These are phyloP conservation scores for Alliaria petiolata DNA, from an alignment of 345 rosid genomes.

Conservation along the genomic window DNA sequence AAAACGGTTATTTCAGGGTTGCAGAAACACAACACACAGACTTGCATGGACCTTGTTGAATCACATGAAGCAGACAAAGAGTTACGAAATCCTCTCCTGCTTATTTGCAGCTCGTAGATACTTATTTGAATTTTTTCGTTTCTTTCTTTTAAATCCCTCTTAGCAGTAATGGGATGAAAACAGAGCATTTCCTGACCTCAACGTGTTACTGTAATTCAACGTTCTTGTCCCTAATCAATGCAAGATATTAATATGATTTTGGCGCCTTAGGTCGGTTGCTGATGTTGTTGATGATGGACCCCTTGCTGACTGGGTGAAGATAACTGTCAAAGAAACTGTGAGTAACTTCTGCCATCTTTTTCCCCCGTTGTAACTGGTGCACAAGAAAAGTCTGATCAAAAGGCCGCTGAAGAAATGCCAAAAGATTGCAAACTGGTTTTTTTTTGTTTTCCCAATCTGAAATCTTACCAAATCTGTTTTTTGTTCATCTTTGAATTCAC, in stretches of 20 bases:
- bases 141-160: background rate
- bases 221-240: background rate
- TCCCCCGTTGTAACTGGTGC: background rate
- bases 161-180: background rate
- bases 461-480: conserved; percentile 24
- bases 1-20: conserved; percentile 44
- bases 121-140: background rate
- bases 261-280: conserved; percentile 38
- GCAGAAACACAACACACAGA: conserved; percentile 45
- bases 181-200: background rate
- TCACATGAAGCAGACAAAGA: conserved; percentile 46
- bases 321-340: conserved; percentile 73
- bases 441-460: conserved; percentile 8
- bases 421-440: background rate
- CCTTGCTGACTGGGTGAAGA: conserved; percentile 94
- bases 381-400: background rate
- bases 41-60: conserved; percentile 38
- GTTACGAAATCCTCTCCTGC: conserved; percentile 40
- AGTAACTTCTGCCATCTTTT: conserved; percentile 21
- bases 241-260: background rate
- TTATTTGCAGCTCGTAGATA: background rate
- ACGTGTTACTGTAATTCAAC: background rate
- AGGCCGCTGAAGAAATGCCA: background rate
- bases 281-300: conserved; percentile 71
- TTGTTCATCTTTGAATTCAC: conserved; percentile 13